A percentile compares a stretch with the other conserved stretches of the same genome.
Conservation (phyloP, 192 early-diverging fungal genomes). For the Coemansia sp. region DNA sequence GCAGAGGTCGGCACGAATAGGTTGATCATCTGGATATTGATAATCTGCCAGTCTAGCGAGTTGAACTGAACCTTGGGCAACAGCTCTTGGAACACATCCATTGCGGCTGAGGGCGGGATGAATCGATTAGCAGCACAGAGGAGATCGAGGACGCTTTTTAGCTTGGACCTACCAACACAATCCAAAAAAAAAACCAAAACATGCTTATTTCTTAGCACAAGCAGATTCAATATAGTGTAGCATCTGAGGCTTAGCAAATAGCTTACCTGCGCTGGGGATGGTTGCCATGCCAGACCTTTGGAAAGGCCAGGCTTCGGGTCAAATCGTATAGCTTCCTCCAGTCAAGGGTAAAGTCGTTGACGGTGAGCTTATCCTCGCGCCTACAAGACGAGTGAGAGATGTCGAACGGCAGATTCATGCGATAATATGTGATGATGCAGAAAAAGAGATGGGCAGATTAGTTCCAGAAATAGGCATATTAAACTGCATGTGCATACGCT, state of each 20-base stretch:
- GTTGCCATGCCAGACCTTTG: slow-evolving; percentile 70
- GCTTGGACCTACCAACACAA: slow-evolving; percentile 37
- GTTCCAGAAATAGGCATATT: slow-evolving; percentile 3
- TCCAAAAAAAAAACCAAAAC: neutral
- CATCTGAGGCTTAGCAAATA: neutral
- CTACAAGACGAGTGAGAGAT: slow-evolving; percentile 29
- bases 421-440: neutral
- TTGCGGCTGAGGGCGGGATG: slow-evolving; percentile 68
- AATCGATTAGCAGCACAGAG: slow-evolving; percentile 56
- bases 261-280: slow-evolving; percentile 57
- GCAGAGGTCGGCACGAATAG: slow-evolving; percentile 71
- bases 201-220: neutral
- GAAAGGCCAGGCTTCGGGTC: slow-evolving; percentile 61
- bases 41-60: slow-evolving; percentile 64
- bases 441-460: slow-evolving; percentile 5
- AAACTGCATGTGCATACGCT: neutral
- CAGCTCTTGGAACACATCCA: slow-evolving; percentile 79
- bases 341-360: slow-evolving; percentile 67
- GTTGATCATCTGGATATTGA: slow-evolving; percentile 63
- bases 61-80: slow-evolving; percentile 76
- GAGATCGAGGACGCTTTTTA: slow-evolving; percentile 38
- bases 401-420: neutral
- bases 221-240: neutral
- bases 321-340: slow-evolving; percentile 79
- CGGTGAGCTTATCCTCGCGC: slow-evolving; percentile 59